Percentiles rank a stretch among this genome's conserved stretches.
phyloP scores from a whole-genome alignment of 2,329 filamentous ascomycete genomes.

The Colletotrichum aenigma region DNA sequence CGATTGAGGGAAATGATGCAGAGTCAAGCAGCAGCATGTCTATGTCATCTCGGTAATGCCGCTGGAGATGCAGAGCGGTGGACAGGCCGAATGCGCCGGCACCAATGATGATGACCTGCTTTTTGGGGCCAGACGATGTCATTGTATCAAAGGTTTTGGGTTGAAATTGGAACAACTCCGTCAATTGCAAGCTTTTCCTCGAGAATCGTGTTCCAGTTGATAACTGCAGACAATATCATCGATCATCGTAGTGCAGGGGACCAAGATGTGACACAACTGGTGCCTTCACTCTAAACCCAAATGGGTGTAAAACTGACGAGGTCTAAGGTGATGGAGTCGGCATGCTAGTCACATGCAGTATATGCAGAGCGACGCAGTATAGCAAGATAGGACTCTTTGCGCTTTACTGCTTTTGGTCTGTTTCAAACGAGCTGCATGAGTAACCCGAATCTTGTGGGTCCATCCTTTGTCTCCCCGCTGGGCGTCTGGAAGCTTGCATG shows the following conservation, averaged over 20 bases:
- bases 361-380: not conserved
- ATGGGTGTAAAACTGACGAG: not conserved
- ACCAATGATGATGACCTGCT: not conserved
- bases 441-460: not conserved
- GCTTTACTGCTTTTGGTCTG: not conserved
- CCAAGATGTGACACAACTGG: not conserved
- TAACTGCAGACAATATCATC: not conserved
- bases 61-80: not conserved
- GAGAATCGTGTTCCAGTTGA: not conserved
- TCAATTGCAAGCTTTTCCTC: rapidly evolving
- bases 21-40: not conserved
- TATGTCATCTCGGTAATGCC: not conserved
- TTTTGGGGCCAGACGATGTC: not conserved
- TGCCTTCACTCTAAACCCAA: not conserved
- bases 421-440: not conserved
- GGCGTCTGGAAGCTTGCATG: not conserved
- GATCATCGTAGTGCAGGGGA: not conserved
- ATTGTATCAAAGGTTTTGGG: not conserved
- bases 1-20: not conserved
- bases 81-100: not conserved
- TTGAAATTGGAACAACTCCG: not conserved
- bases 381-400: not conserved
- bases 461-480: not conserved
- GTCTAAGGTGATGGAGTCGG: not conserved
- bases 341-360: not conserved